Percentiles rank a stretch among this genome's conserved stretches.
phyloP scores from a whole-genome alignment of 2,329 filamentous ascomycete species.

The Cercospora sesami region DNA sequence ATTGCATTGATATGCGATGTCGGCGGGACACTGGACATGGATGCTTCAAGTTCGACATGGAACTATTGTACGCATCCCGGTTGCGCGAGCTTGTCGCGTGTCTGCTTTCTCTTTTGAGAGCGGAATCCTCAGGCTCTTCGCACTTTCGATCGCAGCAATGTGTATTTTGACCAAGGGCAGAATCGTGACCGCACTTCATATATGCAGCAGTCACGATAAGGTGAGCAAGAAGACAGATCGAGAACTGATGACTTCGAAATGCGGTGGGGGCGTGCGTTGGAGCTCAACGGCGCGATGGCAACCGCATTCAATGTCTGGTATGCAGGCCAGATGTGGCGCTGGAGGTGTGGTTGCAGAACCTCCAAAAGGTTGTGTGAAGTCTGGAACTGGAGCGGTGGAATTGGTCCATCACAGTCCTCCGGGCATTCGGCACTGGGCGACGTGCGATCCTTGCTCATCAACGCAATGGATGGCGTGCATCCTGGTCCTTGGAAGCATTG shows the following conservation, averaged over 20 bases:
- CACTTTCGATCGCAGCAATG: not conserved
- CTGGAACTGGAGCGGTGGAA: not conserved
- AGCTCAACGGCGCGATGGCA: not conserved
- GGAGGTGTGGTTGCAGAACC: not conserved
- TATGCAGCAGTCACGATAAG: not conserved
- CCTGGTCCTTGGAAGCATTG: not conserved
- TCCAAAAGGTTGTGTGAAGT: not conserved
- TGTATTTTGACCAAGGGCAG: not conserved
- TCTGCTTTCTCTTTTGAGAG: not conserved
- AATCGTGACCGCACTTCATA: not conserved
- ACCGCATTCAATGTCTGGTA: not conserved
- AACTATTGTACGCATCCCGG: not conserved
- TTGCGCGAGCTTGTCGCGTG: not conserved
- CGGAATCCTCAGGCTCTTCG: not conserved
- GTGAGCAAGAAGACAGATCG: not conserved
- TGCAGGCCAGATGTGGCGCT: not conserved
- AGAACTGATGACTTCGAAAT: not conserved
- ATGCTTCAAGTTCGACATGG: not conserved
- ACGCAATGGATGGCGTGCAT: not conserved
- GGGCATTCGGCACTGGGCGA: not conserved
- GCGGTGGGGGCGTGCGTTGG: not conserved
- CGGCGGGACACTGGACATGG: not conserved
- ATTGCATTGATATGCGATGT: not conserved
- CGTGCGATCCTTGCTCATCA: not conserved
- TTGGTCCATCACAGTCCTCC: not conserved